Conservation (phyloP, 257 asterid species). For the Scutellaria baicalensis region DNA sequence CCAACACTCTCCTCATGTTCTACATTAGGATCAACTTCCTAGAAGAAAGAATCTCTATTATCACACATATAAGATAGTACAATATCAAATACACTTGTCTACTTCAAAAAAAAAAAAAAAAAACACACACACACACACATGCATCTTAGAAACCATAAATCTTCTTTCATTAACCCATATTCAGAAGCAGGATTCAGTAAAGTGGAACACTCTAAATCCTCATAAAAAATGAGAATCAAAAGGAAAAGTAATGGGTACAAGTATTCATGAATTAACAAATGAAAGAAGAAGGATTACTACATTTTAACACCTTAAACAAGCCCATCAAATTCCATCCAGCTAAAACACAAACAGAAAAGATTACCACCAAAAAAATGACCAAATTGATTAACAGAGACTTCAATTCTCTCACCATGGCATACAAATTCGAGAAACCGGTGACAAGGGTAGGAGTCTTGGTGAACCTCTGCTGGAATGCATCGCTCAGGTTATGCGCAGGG, state of each 20-base stretch:
- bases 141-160: too few species aligned
- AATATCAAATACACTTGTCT: neutral
- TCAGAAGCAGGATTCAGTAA: neutral
- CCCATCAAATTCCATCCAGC: neutral
- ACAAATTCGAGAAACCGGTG: constrained; percentile 75
- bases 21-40: constrained; percentile 96
- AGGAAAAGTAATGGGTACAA: neutral
- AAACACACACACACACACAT: neutral
- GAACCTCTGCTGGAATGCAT: constrained; percentile 83
- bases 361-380: neutral
- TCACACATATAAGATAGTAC: neutral
- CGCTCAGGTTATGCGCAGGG: constrained; percentile 96
- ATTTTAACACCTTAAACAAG: neutral
- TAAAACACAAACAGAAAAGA: neutral
- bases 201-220: neutral
- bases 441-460: constrained; percentile 85
- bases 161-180: neutral
- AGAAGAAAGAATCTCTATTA: constrained; percentile 13
- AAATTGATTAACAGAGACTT: neutral
- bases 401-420: constrained; percentile 64
- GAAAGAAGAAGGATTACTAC: too few species aligned
- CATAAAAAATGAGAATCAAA: neutral
- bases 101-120: too few species aligned
- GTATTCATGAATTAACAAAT: neutral
- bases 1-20: constrained; percentile 38